phyloP scores from a whole-genome alignment of 805 yeast genomes.

The Huiozyma sinensis region DNA sequence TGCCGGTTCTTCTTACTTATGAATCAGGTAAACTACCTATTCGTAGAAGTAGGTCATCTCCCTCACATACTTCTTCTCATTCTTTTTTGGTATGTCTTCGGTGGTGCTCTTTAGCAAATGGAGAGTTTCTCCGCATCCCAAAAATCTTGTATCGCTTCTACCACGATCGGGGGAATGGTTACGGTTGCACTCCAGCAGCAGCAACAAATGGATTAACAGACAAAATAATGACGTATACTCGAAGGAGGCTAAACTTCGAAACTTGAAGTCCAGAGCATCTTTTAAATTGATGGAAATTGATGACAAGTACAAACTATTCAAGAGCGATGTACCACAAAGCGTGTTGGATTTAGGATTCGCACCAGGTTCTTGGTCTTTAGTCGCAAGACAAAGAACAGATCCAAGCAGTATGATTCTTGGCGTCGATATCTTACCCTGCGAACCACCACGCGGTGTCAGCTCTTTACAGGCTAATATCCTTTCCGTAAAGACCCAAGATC shows the following conservation, averaged over 20 bases:
- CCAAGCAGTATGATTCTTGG: constrained; percentile 57
- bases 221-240: constrained; percentile 57
- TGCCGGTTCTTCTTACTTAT: too few species aligned
- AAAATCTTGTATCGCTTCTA: neutral
- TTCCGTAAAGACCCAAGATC: constrained; percentile 49
- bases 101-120: neutral
- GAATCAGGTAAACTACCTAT: too few species aligned
- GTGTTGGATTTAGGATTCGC: constrained; percentile 88
- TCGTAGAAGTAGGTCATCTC: too few species aligned
- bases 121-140: neutral
- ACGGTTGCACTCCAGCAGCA: constrained; percentile 36
- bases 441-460: constrained; percentile 73
- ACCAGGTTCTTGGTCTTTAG: constrained; percentile 93
- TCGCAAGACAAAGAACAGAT: constrained; percentile 46
- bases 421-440: constrained; percentile 67
- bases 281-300: constrained; percentile 74
- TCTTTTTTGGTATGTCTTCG: too few species aligned
- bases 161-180: too few species aligned
- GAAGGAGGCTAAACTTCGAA: constrained; percentile 50
- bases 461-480: constrained; percentile 84
- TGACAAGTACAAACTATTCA: constrained; percentile 48
- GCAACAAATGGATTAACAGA: constrained; percentile 65
- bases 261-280: constrained; percentile 80
- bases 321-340: constrained; percentile 33
- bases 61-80: too few species aligned